A percentile compares a stretch with the other conserved stretches of the same genome.
Conservation (phyloP, 495 filamentous ascomycete species). For the Articulospora tetracladia region DNA sequence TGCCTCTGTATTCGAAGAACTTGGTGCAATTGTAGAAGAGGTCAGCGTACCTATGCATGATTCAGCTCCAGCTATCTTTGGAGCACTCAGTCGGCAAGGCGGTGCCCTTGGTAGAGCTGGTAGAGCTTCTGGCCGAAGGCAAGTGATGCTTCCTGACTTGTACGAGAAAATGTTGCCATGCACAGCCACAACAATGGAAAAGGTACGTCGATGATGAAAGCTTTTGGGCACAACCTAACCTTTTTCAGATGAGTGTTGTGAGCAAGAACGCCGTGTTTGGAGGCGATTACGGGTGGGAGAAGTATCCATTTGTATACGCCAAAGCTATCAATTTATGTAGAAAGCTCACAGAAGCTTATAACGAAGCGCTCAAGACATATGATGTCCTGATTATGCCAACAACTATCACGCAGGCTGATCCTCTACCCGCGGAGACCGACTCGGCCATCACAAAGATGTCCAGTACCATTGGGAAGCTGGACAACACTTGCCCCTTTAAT, state of each 20-base stretch:
- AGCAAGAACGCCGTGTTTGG: slow-evolving; percentile 42
- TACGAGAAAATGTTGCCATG: slow-evolving; percentile 17
- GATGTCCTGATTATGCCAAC: slow-evolving; percentile 42
- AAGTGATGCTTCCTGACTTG: slow-evolving; percentile 23
- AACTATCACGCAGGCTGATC: slow-evolving; percentile 37
- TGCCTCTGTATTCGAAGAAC: slow-evolving; percentile 34
- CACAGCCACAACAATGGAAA: slow-evolving; percentile 12
- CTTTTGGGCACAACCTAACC: neutral
- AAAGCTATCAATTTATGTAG: slow-evolving; percentile 41
- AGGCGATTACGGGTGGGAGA: slow-evolving; percentile 35
- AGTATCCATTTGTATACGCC: slow-evolving; percentile 37
- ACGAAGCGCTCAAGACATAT: slow-evolving; percentile 33
- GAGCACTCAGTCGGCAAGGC: slow-evolving; percentile 26
- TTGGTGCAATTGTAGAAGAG: slow-evolving; percentile 46
- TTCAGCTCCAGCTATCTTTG: slow-evolving; percentile 46
- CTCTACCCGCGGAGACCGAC: slow-evolving; percentile 31
- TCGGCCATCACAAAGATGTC: slow-evolving; percentile 34
- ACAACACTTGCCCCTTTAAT: slow-evolving; percentile 52
- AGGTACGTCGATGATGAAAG: slow-evolving; percentile 7
- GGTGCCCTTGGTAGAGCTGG: slow-evolving; percentile 19
- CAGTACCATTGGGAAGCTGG: slow-evolving; percentile 42
- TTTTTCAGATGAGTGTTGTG: slow-evolving; percentile 15
- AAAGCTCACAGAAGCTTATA: slow-evolving; percentile 36
- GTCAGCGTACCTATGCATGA: slow-evolving; percentile 47
- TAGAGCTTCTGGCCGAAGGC: slow-evolving; percentile 17